These are phyloP conservation scores for Hyaloperonospora brassicae DNA, from an alignment of 352 stramenopile species.

Conservation along the genomic window DNA sequence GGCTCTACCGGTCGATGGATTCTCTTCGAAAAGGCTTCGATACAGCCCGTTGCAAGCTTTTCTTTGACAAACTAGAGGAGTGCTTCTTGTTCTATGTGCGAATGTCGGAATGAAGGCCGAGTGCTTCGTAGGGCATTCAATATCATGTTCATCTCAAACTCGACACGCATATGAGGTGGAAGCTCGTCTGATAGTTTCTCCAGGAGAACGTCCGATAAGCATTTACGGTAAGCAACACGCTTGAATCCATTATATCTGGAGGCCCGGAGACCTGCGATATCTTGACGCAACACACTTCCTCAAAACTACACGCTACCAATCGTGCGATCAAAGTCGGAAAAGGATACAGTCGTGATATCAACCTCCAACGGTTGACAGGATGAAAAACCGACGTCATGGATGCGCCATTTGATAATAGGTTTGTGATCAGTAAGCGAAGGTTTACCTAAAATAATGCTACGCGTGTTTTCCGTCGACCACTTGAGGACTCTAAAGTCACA, in stretches of 20 bases:
- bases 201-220: neutral
- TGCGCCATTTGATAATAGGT: too few species aligned
- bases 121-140: neutral
- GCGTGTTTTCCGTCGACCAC: too few species aligned
- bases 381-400: too few species aligned
- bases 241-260: too few species aligned
- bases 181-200: neutral
- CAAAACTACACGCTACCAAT: too few species aligned
- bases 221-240: neutral
- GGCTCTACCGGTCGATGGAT: neutral
- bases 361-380: too few species aligned
- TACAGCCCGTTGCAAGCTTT: neutral
- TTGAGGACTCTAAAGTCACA: neutral
- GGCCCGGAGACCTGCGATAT: too few species aligned
- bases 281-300: too few species aligned
- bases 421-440: too few species aligned
- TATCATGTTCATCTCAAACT: neutral
- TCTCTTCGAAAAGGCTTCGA: neutral
- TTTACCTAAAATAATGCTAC: too few species aligned
- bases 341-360: too few species aligned
- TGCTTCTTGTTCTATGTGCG: neutral
- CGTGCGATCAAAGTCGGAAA: too few species aligned
- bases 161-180: neutral
- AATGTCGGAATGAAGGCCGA: neutral
- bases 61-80: neutral